Percentiles rank a stretch among this genome's conserved stretches.
Evolutionary conservation across 2,329 filamentous ascomycete species (phyloP).

Genomic region (Exophiala mesophila): DNA sequence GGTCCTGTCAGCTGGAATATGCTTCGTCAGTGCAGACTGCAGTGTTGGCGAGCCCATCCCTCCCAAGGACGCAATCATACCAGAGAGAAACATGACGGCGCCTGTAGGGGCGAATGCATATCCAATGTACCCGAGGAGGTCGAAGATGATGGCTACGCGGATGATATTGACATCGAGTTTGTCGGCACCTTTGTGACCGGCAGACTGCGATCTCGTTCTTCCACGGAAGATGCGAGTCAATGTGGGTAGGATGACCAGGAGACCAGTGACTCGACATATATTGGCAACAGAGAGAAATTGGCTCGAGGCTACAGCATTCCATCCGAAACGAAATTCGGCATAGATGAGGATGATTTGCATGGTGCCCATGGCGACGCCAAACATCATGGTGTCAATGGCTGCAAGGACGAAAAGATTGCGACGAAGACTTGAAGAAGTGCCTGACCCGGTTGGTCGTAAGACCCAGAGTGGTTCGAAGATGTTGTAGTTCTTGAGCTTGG

Average conservation of each 20-base stretch:
- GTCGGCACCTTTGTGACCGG: slow-evolving; percentile 66
- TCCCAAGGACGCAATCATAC: slow-evolving; percentile 69
- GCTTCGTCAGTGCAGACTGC: slow-evolving; percentile 81
- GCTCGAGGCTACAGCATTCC: slow-evolving; percentile 75
- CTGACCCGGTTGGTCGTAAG: slow-evolving; percentile 66
- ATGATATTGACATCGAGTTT: slow-evolving; percentile 72
- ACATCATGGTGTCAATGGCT: slow-evolving; percentile 72
- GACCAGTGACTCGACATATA: slow-evolving; percentile 65
- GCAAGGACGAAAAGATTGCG: slow-evolving; percentile 80
- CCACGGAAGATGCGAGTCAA: slow-evolving; percentile 70
- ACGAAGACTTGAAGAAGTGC: slow-evolving; percentile 58
- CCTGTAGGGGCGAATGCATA: slow-evolving; percentile 64
- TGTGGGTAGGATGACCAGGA: slow-evolving; percentile 70
- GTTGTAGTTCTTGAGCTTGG: slow-evolving; percentile 53
- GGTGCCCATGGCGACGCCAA: slow-evolving; percentile 75
- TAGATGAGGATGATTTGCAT: slow-evolving; percentile 82
- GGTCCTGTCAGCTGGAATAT: slow-evolving; percentile 74
- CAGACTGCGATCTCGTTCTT: slow-evolving; percentile 24
- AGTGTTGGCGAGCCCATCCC: slow-evolving; percentile 81
- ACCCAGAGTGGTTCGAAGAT: slow-evolving; percentile 72
- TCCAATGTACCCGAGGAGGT: slow-evolving; percentile 69
- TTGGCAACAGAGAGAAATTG: slow-evolving; percentile 78
- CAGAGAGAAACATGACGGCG: slow-evolving; percentile 64
- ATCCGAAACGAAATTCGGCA: slow-evolving; percentile 71
- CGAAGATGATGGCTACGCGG: slow-evolving; percentile 68